Base-by-base conservation (phyloP, 108 stramenopile genomes). In the Schizochytrium sp. region DNA sequence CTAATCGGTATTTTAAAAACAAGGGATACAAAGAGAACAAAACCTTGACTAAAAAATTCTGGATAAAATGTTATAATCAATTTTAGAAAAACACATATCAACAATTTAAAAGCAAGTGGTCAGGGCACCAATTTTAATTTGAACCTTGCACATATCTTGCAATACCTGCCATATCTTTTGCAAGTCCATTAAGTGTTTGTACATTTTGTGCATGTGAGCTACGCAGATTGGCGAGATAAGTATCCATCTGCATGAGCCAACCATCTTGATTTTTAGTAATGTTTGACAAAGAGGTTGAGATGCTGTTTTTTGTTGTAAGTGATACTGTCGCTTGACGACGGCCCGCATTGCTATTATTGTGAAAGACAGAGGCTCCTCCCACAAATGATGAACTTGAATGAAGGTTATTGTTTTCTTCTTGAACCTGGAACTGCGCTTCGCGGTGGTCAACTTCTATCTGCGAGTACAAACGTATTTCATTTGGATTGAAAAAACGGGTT, bases 191-290 rank as follows among this genome's bases (percentile, higher is more conserved):
- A 5, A 50, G 8, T 3, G 47, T 42, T 10, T 40, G 76, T n/a
- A 83, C 1, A 83, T 55, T 83, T 28, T 83, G 76, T 40, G 76
- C 76, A 40, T 83, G 76, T 53, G 47, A 55, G 12, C 47, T 40
- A 55, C 76, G 50, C 15, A 83, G 10, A 2, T 13, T n/a, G 0
- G 76, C 53, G 8, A 83, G 10, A 40, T 83, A 55, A 5, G 47
- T n/a, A 28, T 83, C 76, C 38, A 83, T 40, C 76, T 83, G 76
- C 76, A 55, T 55, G 50, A 55, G 76, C 76, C 76, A 83, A 83
- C 50, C 76, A 53, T 83, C 76, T 7, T 83, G 76, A 28, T 7
- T 83, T 13, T 50, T 83, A 0, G 76, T n/a, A 83, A 83, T 17
- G 47, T 83, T 83, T 5, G 12, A 12, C 5, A 83, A 38, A 13